Conservation (phyloP, 345 rosid species). For the Streptanthus diversifolius region DNA sequence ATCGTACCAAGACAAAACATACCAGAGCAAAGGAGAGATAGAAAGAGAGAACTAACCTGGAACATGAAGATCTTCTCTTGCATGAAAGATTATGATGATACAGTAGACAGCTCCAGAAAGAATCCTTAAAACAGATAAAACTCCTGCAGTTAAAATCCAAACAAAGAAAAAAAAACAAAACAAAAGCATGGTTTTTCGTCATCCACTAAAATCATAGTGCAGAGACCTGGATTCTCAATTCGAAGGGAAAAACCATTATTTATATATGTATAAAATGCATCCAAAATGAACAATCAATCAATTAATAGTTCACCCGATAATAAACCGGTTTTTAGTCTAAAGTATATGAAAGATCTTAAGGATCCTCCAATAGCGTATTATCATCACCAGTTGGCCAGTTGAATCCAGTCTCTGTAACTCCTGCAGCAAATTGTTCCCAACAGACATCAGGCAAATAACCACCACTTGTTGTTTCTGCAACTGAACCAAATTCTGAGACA, state of each 20-base stretch:
- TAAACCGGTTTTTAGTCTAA: constrained; percentile 14
- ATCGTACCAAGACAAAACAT: background rate
- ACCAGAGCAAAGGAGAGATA: background rate
- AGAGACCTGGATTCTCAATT: background rate
- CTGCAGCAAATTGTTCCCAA: constrained; percentile 57
- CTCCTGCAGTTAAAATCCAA: background rate
- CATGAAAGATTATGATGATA: background rate
- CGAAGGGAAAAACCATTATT: constrained; percentile 1
- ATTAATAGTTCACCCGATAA: constrained; percentile 25
- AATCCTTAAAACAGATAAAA: background rate
- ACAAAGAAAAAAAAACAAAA: background rate
- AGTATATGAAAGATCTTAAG: constrained; percentile 3
- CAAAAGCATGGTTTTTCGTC: background rate
- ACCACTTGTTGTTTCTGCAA: constrained; percentile 27
- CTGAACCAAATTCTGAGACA: constrained; percentile 48
- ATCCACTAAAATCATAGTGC: background rate
- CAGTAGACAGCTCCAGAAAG: background rate
- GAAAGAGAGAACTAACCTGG: background rate
- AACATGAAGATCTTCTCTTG: background rate
- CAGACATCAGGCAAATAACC: constrained; percentile 55
- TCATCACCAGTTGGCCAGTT: constrained; percentile 47
- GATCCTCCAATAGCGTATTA: constrained; percentile 5
- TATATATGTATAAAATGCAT: constrained; percentile 21
- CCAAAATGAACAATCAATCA: constrained; percentile 28
- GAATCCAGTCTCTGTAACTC: constrained; percentile 40